Conservation (phyloP, 164 flowering plant genomes). For the Berberis vulgaris region DNA sequence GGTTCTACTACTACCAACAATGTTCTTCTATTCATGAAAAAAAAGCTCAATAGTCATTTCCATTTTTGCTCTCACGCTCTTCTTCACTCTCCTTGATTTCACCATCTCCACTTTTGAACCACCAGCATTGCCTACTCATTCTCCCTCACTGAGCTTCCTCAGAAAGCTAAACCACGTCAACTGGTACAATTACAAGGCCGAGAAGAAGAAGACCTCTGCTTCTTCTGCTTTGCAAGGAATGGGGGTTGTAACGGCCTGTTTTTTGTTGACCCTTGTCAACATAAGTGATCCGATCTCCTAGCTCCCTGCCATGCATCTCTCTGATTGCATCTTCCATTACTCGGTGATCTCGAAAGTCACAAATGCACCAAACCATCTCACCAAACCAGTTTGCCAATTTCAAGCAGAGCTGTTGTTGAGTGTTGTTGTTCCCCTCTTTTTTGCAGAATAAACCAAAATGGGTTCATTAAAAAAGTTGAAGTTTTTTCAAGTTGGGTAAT, state of each 20-base stretch:
- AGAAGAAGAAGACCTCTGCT: not conserved
- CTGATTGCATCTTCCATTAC: no score
- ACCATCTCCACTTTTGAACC: constrained; percentile 59
- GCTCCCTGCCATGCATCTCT: no score
- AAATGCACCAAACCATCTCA: no score
- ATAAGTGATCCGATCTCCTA: no score
- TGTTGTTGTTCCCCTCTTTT: no score
- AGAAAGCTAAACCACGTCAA: constrained; percentile 8
- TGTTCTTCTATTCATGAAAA: constrained; percentile 19
- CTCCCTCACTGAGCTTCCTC: constrained; percentile 2
- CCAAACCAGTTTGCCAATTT: no score
- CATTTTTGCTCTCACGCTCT: constrained; percentile 48
- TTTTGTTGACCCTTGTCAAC: no score
- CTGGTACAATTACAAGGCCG: not conserved
- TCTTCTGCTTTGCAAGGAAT: constrained; percentile 64
- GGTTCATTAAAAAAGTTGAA: no score
- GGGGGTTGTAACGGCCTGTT: constrained; percentile 34
- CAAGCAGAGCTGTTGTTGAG: no score
- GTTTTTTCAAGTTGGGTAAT: no score
- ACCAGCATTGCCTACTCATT: not conserved
- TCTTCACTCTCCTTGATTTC: constrained; percentile 64
- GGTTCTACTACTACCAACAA: constrained; percentile 4
- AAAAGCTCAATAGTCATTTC: constrained; percentile 71
- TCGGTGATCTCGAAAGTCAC: no score
- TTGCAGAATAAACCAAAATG: no score